A percentile compares a stretch with the other conserved stretches of the same genome.
Conservation (phyloP, 1,139 yeast species). For the Debaryomycetaceae sp. region DNA sequence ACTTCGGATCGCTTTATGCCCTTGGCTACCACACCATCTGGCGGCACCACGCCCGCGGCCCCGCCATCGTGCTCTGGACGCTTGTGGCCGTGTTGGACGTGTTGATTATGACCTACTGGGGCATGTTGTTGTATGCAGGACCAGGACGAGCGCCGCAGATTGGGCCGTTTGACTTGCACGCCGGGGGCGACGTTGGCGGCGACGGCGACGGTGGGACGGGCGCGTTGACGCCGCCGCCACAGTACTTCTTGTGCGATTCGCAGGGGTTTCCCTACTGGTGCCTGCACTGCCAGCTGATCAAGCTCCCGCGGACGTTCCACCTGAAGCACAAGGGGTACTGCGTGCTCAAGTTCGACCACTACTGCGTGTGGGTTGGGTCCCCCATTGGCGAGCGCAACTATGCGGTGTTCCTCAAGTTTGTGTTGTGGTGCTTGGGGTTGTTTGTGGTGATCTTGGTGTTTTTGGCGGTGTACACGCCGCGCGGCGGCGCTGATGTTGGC, state of each 20-base stretch:
- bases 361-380: slow-evolving; percentile 59
- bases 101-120: slow-evolving; percentile 29
- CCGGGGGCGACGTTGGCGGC: slow-evolving; percentile 9
- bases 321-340: slow-evolving; percentile 43
- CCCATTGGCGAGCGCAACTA: slow-evolving; percentile 57
- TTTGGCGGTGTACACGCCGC: slow-evolving; percentile 24
- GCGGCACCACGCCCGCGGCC: slow-evolving; percentile 23
- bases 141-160: slow-evolving; percentile 30
- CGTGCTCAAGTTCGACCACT: slow-evolving; percentile 61
- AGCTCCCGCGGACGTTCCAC: slow-evolving; percentile 53
- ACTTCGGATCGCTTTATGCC: slow-evolving; percentile 30
- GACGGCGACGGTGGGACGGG: too few species aligned
- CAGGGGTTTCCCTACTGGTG: slow-evolving; percentile 65
- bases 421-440: slow-evolving; percentile 28
- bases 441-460: slow-evolving; percentile 27
- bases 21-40: slow-evolving; percentile 36
- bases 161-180: slow-evolving; percentile 25
- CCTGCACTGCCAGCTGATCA: slow-evolving; percentile 47
- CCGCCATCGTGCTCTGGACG: slow-evolving; percentile 35
- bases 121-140: slow-evolving; percentile 21
- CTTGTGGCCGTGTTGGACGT: slow-evolving; percentile 24
- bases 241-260: slow-evolving; percentile 51
- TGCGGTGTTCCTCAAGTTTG: slow-evolving; percentile 46
- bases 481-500: too few species aligned
- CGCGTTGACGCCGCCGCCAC: slow-evolving; percentile 33